Evolutionary conservation across 2,329 filamentous ascomycete genomes (phyloP), one percentile per base, ranked within the genome.

Genomic region (Aspergillus costaricaensis): DNA sequence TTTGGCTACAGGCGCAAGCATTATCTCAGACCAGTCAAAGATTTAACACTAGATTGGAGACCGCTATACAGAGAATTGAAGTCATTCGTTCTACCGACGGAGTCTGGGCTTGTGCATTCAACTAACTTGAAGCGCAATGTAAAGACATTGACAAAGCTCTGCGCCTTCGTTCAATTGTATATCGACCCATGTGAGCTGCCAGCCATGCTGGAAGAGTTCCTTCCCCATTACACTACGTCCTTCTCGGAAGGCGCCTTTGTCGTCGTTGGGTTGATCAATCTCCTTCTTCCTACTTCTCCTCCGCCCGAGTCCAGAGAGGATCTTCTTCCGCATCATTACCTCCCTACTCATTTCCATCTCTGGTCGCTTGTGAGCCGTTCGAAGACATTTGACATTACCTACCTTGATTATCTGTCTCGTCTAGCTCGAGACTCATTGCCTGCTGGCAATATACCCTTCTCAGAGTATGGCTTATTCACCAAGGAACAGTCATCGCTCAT

Each of bases 291-390:
- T 17, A 97, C 94, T 7, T 86, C 88, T 38, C 88, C 92, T 1
- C 70, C 76, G 2, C 90, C 92, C 4, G 83, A 86, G 25, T 86
- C 87, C 30, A 86, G 90, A 68, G 81, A 83, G 32, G 86, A 92
- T 67, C 86, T 96, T n/a, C 88, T 92, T 67, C 94, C 95, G 0
- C 89, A 93, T 66, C 88, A 94, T 71, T 94, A 96, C 70, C 80
- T 98, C 38, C 95, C 95, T 3, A 96, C 94, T 0, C 89, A 96
- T 68, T 99, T 99, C 81, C 95, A 99, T 75, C 79, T 98, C 1
- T 99, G 95, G 95, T 95, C 93, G 1, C 83, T 98, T 44, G 88
- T 98, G 66, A 95, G 92, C 68, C 85, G 96, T 55, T 98, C 94
- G 1, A 95, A 91, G 76, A 84, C 88, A 3, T 90, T 95, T 62